Conservation (phyloP, 2,329 filamentous ascomycete genomes). For the Colletotrichum ledebouriae region DNA sequence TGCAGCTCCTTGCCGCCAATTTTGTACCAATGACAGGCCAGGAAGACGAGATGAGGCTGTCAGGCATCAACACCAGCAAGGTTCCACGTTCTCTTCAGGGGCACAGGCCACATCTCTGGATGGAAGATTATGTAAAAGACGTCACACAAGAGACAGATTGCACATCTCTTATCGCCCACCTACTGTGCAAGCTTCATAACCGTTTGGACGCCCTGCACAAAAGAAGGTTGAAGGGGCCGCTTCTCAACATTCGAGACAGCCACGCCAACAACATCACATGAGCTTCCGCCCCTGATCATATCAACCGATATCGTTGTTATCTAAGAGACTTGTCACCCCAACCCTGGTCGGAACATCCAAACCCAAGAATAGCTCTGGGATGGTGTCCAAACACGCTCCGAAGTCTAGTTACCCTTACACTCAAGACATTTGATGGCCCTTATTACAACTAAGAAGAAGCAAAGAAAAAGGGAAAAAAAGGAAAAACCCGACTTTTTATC, state of each 20-base stretch:
- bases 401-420: constrained; percentile 8
- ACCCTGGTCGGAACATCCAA: constrained; percentile 21
- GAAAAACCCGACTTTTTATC: constrained; percentile 30
- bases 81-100: constrained; percentile 19
- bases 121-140: constrained; percentile 23
- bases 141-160: neutral
- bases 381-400: constrained; percentile 28
- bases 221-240: neutral
- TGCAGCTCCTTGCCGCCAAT: constrained; percentile 34
- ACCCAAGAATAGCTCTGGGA: constrained; percentile 26
- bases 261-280: neutral
- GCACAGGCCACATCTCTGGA: constrained; percentile 34
- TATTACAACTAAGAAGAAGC: constrained; percentile 20
- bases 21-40: constrained; percentile 23
- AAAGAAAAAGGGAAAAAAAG: constrained; percentile 11
- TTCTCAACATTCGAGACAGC: neutral
- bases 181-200: too few relatives aligned
- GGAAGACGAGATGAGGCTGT: constrained; percentile 7
- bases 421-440: constrained; percentile 7
- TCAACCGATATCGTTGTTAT: constrained; percentile 16
- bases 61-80: constrained; percentile 35
- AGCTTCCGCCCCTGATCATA: constrained; percentile 1
- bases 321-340: constrained; percentile 9
- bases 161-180: constrained; percentile 4
- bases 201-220: too few relatives aligned